These are phyloP conservation scores for Aurantiochytrium sp. DNA, from an alignment of 108 stramenopile species.

Conservation along the genomic window DNA sequence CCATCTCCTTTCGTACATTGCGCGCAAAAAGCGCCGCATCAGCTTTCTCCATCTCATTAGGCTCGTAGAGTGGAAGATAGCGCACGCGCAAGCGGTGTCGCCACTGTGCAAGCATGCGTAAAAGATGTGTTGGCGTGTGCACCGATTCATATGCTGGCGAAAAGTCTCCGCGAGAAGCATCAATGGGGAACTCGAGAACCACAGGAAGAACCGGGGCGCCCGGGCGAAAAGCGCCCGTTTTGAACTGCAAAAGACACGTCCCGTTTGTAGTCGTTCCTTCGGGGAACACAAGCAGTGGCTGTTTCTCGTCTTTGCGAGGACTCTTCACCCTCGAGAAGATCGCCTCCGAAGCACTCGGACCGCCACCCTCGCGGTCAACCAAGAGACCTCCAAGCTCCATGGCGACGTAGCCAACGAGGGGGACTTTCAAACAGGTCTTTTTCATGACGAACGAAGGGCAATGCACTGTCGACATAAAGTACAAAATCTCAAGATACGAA, in stretches of 20 bases:
- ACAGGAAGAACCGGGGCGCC: not conserved
- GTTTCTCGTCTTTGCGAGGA: not conserved
- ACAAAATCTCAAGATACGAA: not conserved
- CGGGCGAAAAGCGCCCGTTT: not conserved
- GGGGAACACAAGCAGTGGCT: not conserved
- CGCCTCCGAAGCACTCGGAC: not conserved
- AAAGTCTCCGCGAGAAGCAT: not conserved
- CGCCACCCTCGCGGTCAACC: not conserved
- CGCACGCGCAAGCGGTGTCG: not conserved
- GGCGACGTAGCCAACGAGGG: not conserved
- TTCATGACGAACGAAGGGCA: slow-evolving; percentile 9
- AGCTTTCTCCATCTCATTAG: not conserved
- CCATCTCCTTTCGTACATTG: not conserved
- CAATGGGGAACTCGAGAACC: not conserved
- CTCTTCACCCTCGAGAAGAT: not conserved
- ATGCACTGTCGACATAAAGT: not conserved
- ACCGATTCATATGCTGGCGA: not conserved
- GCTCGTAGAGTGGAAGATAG: not conserved
- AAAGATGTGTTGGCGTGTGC: not conserved
- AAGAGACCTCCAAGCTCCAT: not conserved
- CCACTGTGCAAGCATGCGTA: not conserved
- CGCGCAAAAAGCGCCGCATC: not conserved
- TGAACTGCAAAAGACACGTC: not conserved
- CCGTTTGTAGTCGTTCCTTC: not conserved
- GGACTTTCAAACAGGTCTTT: not conserved